A percentile compares a stretch with the other conserved stretches of the same genome.
Evolutionary conservation across 805 yeast genomes (phyloP).

Genomic region (Ogataea methanolica): DNA sequence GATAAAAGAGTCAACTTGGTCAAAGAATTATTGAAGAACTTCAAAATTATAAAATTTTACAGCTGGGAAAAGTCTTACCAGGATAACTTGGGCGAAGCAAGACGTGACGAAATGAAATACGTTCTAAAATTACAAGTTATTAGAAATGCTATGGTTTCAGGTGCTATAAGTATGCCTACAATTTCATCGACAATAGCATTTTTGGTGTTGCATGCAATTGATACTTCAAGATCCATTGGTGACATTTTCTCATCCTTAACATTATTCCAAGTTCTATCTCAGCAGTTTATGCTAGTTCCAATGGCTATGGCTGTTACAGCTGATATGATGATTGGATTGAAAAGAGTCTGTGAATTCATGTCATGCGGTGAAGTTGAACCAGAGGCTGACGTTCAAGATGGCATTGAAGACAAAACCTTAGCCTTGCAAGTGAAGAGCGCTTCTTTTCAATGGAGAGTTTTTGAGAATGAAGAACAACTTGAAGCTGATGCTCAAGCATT

Average conservation of each 20-base stretch:
- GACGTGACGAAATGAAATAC: conserved; percentile 57
- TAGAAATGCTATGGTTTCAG: conserved; percentile 55
- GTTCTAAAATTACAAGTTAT: conserved; percentile 57
- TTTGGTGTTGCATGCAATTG: conserved; percentile 34
- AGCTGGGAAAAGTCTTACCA: conserved; percentile 86
- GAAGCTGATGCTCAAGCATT: conserved; percentile 9
- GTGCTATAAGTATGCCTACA: conserved; percentile 56
- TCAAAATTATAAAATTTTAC: conserved; percentile 79
- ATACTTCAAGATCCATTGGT: conserved; percentile 44
- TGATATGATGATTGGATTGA: conserved; percentile 59
- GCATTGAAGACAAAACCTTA: conserved; percentile 20
- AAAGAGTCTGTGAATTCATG: conserved; percentile 51
- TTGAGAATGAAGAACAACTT: conserved; percentile 31
- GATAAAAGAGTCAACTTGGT: conserved; percentile 73
- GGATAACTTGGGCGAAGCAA: conserved; percentile 45
- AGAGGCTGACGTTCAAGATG: conserved; percentile 22
- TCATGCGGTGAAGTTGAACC: conserved; percentile 35
- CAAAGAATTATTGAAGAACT: conserved; percentile 72
- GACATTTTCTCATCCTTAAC: conserved; percentile 66
- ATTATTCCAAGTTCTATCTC: conserved; percentile 55
- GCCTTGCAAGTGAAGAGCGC: conserved; percentile 54
- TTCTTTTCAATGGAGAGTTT: conserved; percentile 62
- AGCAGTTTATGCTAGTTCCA: conserved; percentile 65
- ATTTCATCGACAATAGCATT: conserved; percentile 64
- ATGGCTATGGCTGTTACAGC: conserved; percentile 60